Evolutionary conservation across 305 asterid genomes (phyloP).

Genomic region (Rubia peregrina): DNA sequence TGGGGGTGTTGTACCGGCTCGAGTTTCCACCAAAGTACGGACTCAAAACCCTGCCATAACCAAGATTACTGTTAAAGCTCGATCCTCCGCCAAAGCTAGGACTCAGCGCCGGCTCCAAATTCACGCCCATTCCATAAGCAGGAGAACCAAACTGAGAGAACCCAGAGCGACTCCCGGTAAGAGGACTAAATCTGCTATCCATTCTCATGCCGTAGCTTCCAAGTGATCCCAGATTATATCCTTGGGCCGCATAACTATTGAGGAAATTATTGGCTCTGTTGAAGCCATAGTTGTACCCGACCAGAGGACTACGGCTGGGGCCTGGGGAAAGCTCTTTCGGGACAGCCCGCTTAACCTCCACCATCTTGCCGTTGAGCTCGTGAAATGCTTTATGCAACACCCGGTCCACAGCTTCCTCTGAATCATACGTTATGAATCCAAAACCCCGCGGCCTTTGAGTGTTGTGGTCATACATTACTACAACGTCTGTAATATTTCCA

Average conservation of each 20-base stretch:
- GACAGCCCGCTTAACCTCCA: slow-evolving; percentile 82
- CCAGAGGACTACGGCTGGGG: slow-evolving; percentile 47
- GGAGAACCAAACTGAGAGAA: slow-evolving; percentile 52
- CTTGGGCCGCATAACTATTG: slow-evolving; percentile 46
- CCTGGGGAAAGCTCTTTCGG: slow-evolving; percentile 79
- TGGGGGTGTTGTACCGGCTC: slow-evolving; percentile 47
- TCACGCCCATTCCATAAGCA: slow-evolving; percentile 54
- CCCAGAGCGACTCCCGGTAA: slow-evolving; percentile 43
- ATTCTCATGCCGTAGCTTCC: slow-evolving; percentile 52
- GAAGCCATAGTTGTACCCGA: slow-evolving; percentile 47
- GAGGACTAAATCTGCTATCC: slow-evolving; percentile 51
- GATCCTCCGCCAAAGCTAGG: slow-evolving; percentile 50
- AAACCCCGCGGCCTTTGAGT: slow-evolving; percentile 92
- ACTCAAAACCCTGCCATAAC: slow-evolving; percentile 48
- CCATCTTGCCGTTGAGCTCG: slow-evolving; percentile 85
- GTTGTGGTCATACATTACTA: slow-evolving; percentile 85
- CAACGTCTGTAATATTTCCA: slow-evolving; percentile 66
- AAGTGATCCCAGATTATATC: slow-evolving; percentile 37
- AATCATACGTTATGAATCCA: slow-evolving; percentile 75
- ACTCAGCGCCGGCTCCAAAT: slow-evolving; percentile 47
- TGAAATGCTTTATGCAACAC: slow-evolving; percentile 67
- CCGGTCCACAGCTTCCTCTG: slow-evolving; percentile 76
- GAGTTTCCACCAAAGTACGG: slow-evolving; percentile 48
- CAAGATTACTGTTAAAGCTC: slow-evolving; percentile 36
- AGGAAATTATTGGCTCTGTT: slow-evolving; percentile 51